Evolutionary conservation across 164 flowering plant genomes (phyloP), one percentile per base, ranked within the genome.

Genomic region (Echeveria elegans): DNA sequence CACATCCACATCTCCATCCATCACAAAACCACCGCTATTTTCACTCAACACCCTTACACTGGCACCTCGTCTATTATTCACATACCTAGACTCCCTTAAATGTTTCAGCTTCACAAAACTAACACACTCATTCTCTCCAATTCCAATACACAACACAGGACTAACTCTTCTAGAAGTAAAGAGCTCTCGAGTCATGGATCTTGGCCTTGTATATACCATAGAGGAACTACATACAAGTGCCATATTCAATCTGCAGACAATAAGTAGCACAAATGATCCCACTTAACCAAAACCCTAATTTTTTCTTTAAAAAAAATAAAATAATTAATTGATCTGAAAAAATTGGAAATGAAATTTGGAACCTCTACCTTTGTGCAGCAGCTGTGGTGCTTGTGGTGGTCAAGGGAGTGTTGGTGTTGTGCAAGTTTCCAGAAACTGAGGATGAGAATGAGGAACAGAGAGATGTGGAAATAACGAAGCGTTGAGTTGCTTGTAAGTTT

Each of bases 11-110:
- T 77, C 80, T 38, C 81, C 82, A 70, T 68, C 87, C 71, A 77
- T 73, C 32, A 87, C 90, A 78, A 82, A 79, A 52, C 75, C 52
- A 71, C 77, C 68, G 66, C 63, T 73, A 40, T 69, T 76, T 70
- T 72, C 81, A 34, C 75, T 73, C 24, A 72, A 73, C 41, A 71
- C 74, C 30, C 65, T 74, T 1, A 79, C 64, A 65, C 66, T 66
- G 48, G 28, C 71, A 70, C 50, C 61, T 10, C 56, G 59, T 34
- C 59, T 72, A 1, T 74, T 71, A 66, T 18, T 41, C 6, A 24
- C 41, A 6, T 11, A 5, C 16, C 18, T 63, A 18, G 12, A 24
- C 28, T 34, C 12, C 21, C 66, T 15, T 11, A 40, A 41, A 10
- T 34, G 41, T 37, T 28, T 56, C 32, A 28, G 14, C 12, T 56